These are phyloP conservation scores for Pythium apleroticum DNA, from an alignment of 352 stramenopile species.

Conservation along the genomic window DNA sequence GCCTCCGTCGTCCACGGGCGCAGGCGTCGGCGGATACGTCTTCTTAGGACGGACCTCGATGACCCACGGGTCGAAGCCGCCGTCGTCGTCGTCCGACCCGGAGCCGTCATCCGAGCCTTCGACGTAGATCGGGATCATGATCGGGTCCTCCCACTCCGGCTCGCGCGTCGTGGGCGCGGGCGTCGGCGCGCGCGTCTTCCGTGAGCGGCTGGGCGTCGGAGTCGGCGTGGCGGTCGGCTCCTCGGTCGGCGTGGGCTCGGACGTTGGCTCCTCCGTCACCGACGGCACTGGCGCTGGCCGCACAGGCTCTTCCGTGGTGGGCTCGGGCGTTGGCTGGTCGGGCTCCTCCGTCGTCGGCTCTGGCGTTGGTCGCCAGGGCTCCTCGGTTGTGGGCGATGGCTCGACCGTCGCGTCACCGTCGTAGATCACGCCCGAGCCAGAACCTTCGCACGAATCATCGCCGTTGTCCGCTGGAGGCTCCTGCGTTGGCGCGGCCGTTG, in stretches of 20 bases:
- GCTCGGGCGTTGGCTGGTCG: background rate
- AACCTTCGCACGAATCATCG: background rate
- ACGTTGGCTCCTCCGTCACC: background rate
- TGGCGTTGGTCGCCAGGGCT: background rate
- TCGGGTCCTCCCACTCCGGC: constrained; percentile 1
- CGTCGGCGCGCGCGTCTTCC: constrained; percentile 1
- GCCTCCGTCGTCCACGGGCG: background rate
- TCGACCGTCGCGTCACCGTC: background rate
- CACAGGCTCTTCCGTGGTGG: background rate
- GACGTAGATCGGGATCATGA: constrained; percentile 3
- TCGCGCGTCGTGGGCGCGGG: background rate
- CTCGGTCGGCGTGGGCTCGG: background rate
- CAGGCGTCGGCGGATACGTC: background rate
- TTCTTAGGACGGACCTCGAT: background rate
- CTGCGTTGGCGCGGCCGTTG: background rate
- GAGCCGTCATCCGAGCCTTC: constrained; percentile 8
- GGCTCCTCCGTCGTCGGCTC: background rate
- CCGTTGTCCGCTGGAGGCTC: background rate
- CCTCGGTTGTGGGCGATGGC: background rate
- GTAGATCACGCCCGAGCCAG: constrained; percentile 1
- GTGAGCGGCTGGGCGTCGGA: background rate
- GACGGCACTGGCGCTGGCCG: background rate
- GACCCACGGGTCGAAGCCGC: constrained; percentile 3
- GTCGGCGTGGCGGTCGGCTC: background rate
- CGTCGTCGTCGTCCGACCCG: background rate